Conservation (phyloP, 2,329 filamentous ascomycete genomes). For the Shiraia bambusicola region DNA sequence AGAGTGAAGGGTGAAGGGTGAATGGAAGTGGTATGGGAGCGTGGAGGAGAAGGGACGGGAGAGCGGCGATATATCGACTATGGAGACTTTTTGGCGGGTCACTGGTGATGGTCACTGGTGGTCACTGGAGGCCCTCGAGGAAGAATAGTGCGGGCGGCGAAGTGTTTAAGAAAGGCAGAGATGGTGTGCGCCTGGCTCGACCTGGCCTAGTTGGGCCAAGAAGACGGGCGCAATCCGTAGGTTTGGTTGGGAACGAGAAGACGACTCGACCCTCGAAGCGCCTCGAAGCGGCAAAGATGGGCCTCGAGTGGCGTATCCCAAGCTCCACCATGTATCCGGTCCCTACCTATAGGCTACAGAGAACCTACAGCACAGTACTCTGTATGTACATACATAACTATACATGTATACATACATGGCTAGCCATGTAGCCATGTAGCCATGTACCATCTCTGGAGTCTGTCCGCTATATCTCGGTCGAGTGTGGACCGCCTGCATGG, state of each 20-base stretch:
- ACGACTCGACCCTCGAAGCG: neutral
- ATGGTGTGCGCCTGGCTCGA: neutral
- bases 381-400: too few species aligned
- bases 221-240: conserved; percentile 3
- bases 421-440: too few species aligned
- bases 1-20: neutral
- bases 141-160: conserved; percentile 14
- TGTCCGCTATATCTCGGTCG: too few species aligned
- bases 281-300: neutral
- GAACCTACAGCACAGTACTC: too few species aligned
- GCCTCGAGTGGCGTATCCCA: neutral
- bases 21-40: neutral
- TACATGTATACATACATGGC: too few species aligned
- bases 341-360: too few species aligned
- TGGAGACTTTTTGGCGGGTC: too few species aligned
- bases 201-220: conserved; percentile 3
- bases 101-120: too few species aligned
- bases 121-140: neutral
- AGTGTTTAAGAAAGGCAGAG: conserved; percentile 1
- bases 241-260: conserved; percentile 3
- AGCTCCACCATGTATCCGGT: too few species aligned
- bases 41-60: neutral
- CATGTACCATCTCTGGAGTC: too few species aligned
- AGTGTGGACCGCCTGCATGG: too few species aligned
- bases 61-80: neutral